Evolutionary conservation across 148 eudicot species (phyloP).

Genomic region (Camellia sinensis): DNA sequence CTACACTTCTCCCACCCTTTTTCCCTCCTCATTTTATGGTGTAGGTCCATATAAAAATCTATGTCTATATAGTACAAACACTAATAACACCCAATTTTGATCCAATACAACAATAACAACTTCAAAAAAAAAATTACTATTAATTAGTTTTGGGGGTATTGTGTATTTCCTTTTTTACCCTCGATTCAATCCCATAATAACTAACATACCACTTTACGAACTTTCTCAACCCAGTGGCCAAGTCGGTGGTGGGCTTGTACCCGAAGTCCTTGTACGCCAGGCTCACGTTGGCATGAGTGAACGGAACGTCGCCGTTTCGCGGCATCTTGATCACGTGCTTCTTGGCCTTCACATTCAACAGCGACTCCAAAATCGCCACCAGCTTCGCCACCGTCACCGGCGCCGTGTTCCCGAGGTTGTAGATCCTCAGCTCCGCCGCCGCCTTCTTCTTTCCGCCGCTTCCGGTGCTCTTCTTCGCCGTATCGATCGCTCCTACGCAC

Average conservation of each 20-base stretch:
- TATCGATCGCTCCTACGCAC: slow-evolving; percentile 81
- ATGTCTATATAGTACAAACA: slow-evolving; percentile 37
- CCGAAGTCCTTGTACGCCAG: slow-evolving; percentile 71
- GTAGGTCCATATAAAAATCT: slow-evolving; percentile 14
- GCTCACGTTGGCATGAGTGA: slow-evolving; percentile 91
- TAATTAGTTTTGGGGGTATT: slow-evolving; percentile 2
- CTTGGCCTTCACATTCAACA: slow-evolving; percentile 66
- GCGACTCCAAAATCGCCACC: slow-evolving; percentile 64
- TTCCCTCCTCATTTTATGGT: neutral
- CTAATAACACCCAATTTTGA: slow-evolving; percentile 1
- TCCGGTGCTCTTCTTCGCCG: slow-evolving; percentile 95
- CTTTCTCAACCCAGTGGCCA: slow-evolving; percentile 75
- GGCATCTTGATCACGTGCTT: slow-evolving; percentile 85
- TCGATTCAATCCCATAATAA: slow-evolving; percentile 70
- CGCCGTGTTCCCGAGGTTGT: slow-evolving; percentile 83
- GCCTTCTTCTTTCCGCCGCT: slow-evolving; percentile 82
- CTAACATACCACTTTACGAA: slow-evolving; percentile 91
- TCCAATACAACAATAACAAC: slow-evolving; percentile 15
- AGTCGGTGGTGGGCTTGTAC: slow-evolving; percentile 82
- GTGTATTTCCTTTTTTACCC: slow-evolving; percentile 54
- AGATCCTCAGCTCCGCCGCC: slow-evolving; percentile 80
- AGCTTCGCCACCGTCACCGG: slow-evolving; percentile 74
- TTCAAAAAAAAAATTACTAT: neutral
- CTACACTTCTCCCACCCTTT: slow-evolving; percentile 17
- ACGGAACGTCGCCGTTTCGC: slow-evolving; percentile 90